Evolutionary conservation across 768 basidiomycete species (phyloP).

Genomic region (Naganishia vishniacii): DNA sequence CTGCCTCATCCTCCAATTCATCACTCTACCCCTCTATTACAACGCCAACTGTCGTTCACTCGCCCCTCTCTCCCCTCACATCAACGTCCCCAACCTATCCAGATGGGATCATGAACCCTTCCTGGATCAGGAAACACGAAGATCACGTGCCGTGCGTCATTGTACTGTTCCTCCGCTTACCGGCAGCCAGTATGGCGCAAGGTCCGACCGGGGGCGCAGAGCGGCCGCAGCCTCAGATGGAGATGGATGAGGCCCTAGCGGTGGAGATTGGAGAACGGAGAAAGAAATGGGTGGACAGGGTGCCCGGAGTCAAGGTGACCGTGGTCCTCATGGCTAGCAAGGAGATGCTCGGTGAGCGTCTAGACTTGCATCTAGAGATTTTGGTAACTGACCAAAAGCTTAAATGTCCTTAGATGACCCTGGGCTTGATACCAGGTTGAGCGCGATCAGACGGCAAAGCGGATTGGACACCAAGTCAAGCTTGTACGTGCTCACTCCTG

Average conservation of each 20-base stretch:
- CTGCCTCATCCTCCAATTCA: slow-evolving; percentile 47
- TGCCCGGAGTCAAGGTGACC: slow-evolving; percentile 81
- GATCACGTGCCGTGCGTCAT: slow-evolving; percentile 87
- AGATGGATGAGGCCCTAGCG: slow-evolving; percentile 66
- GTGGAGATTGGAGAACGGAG: slow-evolving; percentile 74
- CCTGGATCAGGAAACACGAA: slow-evolving; percentile 96
- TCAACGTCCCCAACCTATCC: slow-evolving; percentile 84
- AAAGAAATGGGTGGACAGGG: slow-evolving; percentile 71
- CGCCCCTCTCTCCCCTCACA: slow-evolving; percentile 87
- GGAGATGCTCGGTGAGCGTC: slow-evolving; percentile 71
- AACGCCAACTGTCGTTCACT: slow-evolving; percentile 55
- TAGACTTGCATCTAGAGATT: neutral
- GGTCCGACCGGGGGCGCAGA: neutral
- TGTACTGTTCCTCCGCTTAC: slow-evolving; percentile 77
- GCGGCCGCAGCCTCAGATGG: slow-evolving; percentile 55
- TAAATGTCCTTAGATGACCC: slow-evolving; percentile 63
- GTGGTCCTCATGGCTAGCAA: slow-evolving; percentile 88
- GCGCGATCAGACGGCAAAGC: slow-evolving; percentile 78
- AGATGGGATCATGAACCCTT: slow-evolving; percentile 91
- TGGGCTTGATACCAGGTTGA: slow-evolving; percentile 71
- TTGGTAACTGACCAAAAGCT: neutral
- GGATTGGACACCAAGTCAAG: slow-evolving; percentile 86
- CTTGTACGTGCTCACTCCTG: slow-evolving; percentile 89
- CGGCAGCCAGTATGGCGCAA: slow-evolving; percentile 46
- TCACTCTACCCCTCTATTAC: slow-evolving; percentile 49